phyloP scores from a whole-genome alignment of 1,139 yeast species.

The Yamadazyma blattariae region DNA sequence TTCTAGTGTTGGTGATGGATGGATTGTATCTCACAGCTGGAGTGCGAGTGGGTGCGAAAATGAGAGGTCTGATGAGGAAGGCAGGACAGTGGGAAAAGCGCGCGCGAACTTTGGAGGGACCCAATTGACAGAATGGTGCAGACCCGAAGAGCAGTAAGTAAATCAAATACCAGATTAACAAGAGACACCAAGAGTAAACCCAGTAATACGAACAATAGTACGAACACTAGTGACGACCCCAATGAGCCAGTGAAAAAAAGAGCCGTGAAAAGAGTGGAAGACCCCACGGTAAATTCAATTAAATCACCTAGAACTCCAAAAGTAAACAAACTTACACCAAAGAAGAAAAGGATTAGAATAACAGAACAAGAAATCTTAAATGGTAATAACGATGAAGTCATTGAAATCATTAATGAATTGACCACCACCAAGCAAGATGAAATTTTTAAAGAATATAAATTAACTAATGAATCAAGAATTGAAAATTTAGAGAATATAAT shows the following conservation, averaged over 20 bases:
- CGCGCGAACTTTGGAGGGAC: no score
- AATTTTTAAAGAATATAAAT: conserved; percentile 27
- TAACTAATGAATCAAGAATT: conserved; percentile 25
- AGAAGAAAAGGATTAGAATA: conserved; percentile 13
- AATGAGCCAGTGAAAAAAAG: no score
- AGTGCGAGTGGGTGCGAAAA: no score
- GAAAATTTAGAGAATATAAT: conserved; percentile 29
- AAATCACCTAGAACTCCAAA: neutral
- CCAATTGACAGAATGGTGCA: conserved; percentile 16
- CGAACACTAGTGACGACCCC: no score
- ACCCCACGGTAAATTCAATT: neutral
- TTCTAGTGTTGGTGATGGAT: no score
- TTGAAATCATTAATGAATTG: conserved; percentile 30
- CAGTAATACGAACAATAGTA: no score
- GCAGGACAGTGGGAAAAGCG: no score
- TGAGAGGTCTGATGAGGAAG: no score
- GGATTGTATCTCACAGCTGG: no score
- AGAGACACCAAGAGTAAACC: neutral
- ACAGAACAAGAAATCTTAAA: conserved; percentile 34
- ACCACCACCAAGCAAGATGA: conserved; percentile 37
- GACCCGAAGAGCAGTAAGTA: conserved; percentile 10
- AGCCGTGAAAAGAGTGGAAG: no score
- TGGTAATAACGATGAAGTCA: conserved; percentile 25
- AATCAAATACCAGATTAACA: neutral
- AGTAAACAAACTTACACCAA: conserved; percentile 4